Evolutionary conservation across 2,329 filamentous ascomycete species (phyloP), one percentile per base, ranked within the genome.

Genomic region (Aspergillus cejpii): DNA sequence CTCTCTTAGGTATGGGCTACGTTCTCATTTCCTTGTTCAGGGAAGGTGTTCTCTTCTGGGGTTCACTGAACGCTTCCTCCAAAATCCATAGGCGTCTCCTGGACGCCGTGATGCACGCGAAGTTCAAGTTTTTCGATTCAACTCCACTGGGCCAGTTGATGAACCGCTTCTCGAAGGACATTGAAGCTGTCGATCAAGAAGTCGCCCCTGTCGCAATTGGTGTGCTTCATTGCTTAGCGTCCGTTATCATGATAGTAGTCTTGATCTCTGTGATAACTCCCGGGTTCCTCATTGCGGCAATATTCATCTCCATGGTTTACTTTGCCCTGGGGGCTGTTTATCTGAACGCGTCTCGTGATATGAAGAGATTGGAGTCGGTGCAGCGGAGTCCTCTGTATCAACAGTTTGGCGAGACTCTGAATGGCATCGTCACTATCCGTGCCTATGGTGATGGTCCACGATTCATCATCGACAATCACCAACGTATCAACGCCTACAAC

Each of bases 101-200:
- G 64, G 76, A 79, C 21, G 76, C 85, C 1, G 81, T 98, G 19
- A 85, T 87, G 11, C 82, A 90, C 54, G 92, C 92, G 23, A 91
- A 89, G 63, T 97, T 98, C 75, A 89, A 87, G 62, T 98, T 98
- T 72, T 98, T 98, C 60, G 92, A 98, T 61, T 85, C 91, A 1
- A 98, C 92, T 0, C 92, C 92, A 2, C 78, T 97, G 0, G 92
- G 92, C 10, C 91, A 96, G 67, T 77, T 98, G 59, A 97, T 97
- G 84, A 98, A 98, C 68, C 82, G 92, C 15, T 98, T 98, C 71
- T 97, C 91, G 64, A 97, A 97, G 68, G 92, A 98, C 64, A 79
- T 98, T 11, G 90, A 98, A 65, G 83, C 89, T 8, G 78, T 98
- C 15, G 92, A 98, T 56, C 92, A 98, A 64, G 92, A 98, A 65